Conservation (phyloP, 352 stramenopile species). For the Nothophytophthora sp. region DNA sequence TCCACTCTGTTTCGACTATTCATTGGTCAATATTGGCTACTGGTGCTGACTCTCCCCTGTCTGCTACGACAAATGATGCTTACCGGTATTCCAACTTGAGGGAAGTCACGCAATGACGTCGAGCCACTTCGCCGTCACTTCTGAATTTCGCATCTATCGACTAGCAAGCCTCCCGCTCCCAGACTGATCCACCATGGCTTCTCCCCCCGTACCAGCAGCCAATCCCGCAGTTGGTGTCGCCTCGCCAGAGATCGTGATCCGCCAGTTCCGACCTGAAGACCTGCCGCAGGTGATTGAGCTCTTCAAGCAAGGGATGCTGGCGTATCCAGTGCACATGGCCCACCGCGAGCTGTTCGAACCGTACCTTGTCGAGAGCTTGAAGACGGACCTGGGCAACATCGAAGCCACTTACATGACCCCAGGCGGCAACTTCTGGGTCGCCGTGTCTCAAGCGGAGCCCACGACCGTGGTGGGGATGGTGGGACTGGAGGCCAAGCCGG, state of each 20-base stretch:
- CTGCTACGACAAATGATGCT: no score
- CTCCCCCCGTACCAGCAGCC: no score
- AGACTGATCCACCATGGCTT: no score
- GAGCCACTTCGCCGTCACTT: no score
- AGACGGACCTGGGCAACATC: slow-evolving; percentile 38
- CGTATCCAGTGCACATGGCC: slow-evolving; percentile 17
- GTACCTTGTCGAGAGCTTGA: slow-evolving; percentile 24
- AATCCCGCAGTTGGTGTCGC: not conserved
- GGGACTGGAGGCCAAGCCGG: slow-evolving; percentile 24
- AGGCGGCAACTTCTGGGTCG: slow-evolving; percentile 56
- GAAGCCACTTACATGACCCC: slow-evolving; percentile 32
- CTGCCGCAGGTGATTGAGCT: slow-evolving; percentile 27
- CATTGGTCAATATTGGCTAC: no score
- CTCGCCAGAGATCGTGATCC: slow-evolving; percentile 14
- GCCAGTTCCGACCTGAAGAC: slow-evolving; percentile 24
- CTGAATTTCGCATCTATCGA: no score
- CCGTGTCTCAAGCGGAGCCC: slow-evolving; percentile 14
- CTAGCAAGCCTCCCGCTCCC: no score
- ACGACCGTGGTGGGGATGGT: slow-evolving; percentile 28
- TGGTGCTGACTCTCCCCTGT: no score
- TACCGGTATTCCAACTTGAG: no score
- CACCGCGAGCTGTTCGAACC: slow-evolving; percentile 12
- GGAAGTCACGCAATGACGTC: no score
- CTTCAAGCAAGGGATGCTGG: slow-evolving; percentile 29
- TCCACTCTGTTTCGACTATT: no score